Evolutionary conservation across 2,329 filamentous ascomycete genomes (phyloP).

Genomic region (Scytalidium sp.): DNA sequence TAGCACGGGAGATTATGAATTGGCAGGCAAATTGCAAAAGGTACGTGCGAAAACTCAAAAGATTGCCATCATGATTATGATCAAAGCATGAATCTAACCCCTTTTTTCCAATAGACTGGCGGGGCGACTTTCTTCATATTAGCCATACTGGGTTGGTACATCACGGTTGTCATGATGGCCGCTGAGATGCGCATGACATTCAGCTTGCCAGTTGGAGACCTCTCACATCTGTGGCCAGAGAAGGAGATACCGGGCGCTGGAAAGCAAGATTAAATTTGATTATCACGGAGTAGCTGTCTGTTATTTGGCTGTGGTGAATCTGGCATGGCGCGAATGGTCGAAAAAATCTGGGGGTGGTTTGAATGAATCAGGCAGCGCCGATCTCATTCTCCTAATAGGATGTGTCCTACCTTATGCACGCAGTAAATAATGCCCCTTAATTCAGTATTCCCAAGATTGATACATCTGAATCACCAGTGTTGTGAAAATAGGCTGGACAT

Average conservation of each 20-base stretch:
- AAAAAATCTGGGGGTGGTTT: background rate
- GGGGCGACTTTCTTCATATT: slow-evolving; percentile 41
- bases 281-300: background rate
- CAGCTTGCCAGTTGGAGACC: slow-evolving; percentile 44
- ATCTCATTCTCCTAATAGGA: no score
- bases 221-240: slow-evolving; percentile 44
- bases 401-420: no score
- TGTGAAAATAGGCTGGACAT: no score
- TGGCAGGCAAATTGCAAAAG: slow-evolving; percentile 39
- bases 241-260: slow-evolving; percentile 13
- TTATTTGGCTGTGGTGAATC: no score
- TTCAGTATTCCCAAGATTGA: no score
- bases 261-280: background rate
- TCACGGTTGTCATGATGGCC: slow-evolving; percentile 48
- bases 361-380: no score
- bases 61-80: background rate
- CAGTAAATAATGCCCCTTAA: no score
- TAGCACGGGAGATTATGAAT: slow-evolving; percentile 37
- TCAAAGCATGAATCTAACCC: background rate
- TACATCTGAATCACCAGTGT: no score
- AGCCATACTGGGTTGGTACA: slow-evolving; percentile 45
- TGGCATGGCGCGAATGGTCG: background rate
- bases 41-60: slow-evolving; percentile 24
- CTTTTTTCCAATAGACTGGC: slow-evolving; percentile 21
- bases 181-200: slow-evolving; percentile 47